Evolutionary conservation across 2,329 filamentous ascomycete genomes (phyloP).

Genomic region (Penicillium crustosum): DNA sequence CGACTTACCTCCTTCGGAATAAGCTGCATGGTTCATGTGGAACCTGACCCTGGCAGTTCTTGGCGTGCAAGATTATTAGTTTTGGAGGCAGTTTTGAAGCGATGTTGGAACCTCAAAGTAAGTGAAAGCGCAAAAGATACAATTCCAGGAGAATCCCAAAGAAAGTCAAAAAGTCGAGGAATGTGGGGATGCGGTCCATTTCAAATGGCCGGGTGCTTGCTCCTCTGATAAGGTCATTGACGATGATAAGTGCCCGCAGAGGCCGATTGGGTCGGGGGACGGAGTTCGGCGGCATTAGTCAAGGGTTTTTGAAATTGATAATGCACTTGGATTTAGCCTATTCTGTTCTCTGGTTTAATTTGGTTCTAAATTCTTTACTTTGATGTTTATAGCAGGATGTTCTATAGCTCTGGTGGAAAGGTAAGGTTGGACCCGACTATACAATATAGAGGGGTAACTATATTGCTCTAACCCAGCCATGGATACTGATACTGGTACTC

Average conservation of each 20-base stretch:
- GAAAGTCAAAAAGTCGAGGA: slow-evolving; percentile 5
- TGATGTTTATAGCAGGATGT: neutral
- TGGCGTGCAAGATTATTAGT: slow-evolving; percentile 17
- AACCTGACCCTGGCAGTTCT: slow-evolving; percentile 18
- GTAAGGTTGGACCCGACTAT: neutral
- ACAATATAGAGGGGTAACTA: neutral
- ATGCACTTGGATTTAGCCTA: neutral
- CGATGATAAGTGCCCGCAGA: slow-evolving; percentile 22
- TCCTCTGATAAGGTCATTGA: slow-evolving; percentile 13
- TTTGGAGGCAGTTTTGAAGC: neutral
- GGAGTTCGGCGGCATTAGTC: slow-evolving; percentile 24
- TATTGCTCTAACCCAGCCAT: neutral
- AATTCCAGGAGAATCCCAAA: neutral
- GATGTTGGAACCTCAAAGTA: neutral
- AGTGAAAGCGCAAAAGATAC: neutral
- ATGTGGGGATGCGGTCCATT: slow-evolving; percentile 22
- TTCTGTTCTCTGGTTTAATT: neutral
- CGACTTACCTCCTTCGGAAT: slow-evolving; percentile 47
- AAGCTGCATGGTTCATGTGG: slow-evolving; percentile 43
- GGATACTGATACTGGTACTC: neutral
- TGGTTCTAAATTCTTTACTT: neutral
- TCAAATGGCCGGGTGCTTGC: slow-evolving; percentile 1
- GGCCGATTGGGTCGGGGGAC: slow-evolving; percentile 23
- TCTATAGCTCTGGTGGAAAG: neutral
- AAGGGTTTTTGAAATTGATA: slow-evolving; percentile 17